Evolutionary conservation across 176 grass and related monocot species (phyloP), one percentile per base, ranked within the genome.

Genomic region (Pharus latifolius): DNA sequence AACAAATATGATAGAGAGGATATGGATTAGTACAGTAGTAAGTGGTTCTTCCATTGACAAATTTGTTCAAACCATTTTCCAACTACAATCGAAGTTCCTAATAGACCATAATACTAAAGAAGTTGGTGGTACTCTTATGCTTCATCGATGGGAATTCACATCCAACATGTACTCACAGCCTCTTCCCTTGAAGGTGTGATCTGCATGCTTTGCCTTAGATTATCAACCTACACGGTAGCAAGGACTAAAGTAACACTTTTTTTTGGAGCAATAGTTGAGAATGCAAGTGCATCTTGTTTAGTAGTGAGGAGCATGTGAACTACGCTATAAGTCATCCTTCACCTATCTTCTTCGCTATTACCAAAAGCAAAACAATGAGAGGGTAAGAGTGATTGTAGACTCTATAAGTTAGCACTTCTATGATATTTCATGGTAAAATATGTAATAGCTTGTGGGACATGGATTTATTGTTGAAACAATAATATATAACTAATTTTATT

Each of bases 61-160:
- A 86, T 80, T 48, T 86, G 83, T 38, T 80, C 34, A 0, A 86
- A 86, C 83, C 83, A 86, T 53, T 67, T 86, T 15, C 77, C 62
- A 16, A 80, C 56, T 11, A 70, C 25, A 44, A 80, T 66, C 20
- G 80, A 47, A 67, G 77, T 69, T 63, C 47, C 64, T 10, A 86
- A 70, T n/a, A 86, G 77, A 46, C 51, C 70, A 86, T 76, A 40
- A 86, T 80, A 12, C 83, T 72, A 26, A 69, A 80, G 71, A 86
- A 86, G 60, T 86, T 86, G 10, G 83, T 77, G 55, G 76, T 86
- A n/a, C 77, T 80, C 70, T 80, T 86, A 86, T 80, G 54, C 83
- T 86, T 77, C 83, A 86, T 70, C 80, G 80, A 64, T 86, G n/a
- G 83, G n/a, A 86, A 69, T 80, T 77, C 4, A 86, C 63, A 57